phyloP scores from a whole-genome alignment of 768 basidiomycete species.

The Psilocybe subaeruginosa region DNA sequence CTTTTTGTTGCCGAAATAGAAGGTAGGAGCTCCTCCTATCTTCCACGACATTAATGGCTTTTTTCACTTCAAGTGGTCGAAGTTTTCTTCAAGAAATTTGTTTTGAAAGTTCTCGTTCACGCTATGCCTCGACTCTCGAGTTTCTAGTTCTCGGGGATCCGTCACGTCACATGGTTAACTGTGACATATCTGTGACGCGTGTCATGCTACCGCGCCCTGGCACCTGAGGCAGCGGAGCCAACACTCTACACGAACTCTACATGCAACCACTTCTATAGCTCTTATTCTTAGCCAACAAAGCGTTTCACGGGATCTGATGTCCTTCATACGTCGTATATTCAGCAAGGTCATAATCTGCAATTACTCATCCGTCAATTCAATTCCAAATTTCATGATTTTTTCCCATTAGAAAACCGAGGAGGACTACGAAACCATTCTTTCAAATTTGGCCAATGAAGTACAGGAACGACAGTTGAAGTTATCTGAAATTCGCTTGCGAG shows the following conservation, averaged over 20 bases:
- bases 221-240: no score
- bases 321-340: constrained; percentile 30
- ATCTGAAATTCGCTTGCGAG: constrained; percentile 83
- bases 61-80: no score
- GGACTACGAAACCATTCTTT: constrained; percentile 78
- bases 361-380: background rate
- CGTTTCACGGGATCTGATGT: constrained; percentile 16
- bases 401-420: constrained; percentile 53
- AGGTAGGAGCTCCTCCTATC: no score
- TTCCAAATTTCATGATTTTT: background rate
- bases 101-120: no score
- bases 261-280: constrained; percentile 22
- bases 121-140: no score
- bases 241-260: background rate
- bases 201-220: constrained; percentile 6
- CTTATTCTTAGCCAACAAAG: constrained; percentile 1
- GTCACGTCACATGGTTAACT: constrained; percentile 1
- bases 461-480: constrained; percentile 74
- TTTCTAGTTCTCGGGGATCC: no score
- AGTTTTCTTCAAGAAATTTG: no score
- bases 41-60: no score
- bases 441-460: constrained; percentile 67
- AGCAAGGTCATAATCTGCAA: constrained; percentile 26
- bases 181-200: constrained; percentile 2
- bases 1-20: no score